These are phyloP conservation scores for Lentinula aciculospora DNA, from an alignment of 768 basidiomycete genomes.

Conservation along the genomic window DNA sequence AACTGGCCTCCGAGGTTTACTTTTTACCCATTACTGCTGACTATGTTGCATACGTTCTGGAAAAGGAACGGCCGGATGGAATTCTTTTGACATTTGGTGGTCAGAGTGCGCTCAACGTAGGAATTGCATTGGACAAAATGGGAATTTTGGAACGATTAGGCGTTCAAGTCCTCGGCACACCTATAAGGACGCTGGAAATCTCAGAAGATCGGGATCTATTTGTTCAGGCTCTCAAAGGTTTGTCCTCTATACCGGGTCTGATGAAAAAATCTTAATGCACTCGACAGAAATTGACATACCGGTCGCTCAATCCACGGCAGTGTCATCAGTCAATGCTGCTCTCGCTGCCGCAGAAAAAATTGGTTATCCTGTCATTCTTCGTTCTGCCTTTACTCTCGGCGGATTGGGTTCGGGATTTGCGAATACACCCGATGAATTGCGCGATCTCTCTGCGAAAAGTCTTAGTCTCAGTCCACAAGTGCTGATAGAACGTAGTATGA, in stretches of 20 bases:
- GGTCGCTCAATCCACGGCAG: constrained; percentile 92
- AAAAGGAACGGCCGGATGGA: constrained; percentile 97
- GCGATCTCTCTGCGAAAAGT: constrained; percentile 89
- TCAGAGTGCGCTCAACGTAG: constrained; percentile 96
- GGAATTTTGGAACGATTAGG: constrained; percentile 90
- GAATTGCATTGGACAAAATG: constrained; percentile 95
- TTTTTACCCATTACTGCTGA: constrained; percentile 95
- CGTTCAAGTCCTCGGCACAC: constrained; percentile 91
- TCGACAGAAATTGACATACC: constrained; percentile 92
- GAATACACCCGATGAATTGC: constrained; percentile 88
- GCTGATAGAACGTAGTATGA: constrained; percentile 95
- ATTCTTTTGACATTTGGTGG: constrained; percentile 97
- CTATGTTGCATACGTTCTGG: constrained; percentile 97
- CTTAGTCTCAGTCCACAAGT: constrained; percentile 92
- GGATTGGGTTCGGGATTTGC: constrained; percentile 99
- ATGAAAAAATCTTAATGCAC: background rate
- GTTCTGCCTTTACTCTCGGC: constrained; percentile 94
- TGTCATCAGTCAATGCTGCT: constrained; percentile 92
- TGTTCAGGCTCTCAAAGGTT: constrained; percentile 93
- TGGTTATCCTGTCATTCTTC: constrained; percentile 96
- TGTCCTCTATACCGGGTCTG: constrained; percentile 15
- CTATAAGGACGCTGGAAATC: constrained; percentile 89
- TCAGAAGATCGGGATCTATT: constrained; percentile 98
- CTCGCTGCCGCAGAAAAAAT: constrained; percentile 87
- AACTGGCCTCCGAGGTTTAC: constrained; percentile 95